Evolutionary conservation across 2,329 filamentous ascomycete genomes (phyloP).

Genomic region (Colletotrichum sp.): DNA sequence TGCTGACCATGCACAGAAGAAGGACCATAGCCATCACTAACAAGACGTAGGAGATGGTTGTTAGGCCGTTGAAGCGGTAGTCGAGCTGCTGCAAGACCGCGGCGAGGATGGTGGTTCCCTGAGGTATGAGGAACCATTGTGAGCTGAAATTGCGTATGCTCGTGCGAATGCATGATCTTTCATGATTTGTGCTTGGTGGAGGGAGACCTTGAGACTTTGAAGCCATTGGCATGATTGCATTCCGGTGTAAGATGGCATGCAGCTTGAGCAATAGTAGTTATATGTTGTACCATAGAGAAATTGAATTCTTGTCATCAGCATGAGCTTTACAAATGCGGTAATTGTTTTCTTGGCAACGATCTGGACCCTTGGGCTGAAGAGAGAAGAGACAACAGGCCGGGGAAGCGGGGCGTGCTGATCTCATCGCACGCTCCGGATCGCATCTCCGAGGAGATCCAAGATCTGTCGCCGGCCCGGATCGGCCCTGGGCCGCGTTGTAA

Average conservation of each 20-base stretch:
- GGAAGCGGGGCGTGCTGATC: not conserved
- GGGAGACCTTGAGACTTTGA: not conserved
- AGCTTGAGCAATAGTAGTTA: rapidly evolving
- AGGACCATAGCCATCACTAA: conserved; percentile 42
- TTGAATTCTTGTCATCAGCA: not conserved
- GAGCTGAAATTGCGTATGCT: conserved; percentile 37
- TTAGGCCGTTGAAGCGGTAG: conserved; percentile 44
- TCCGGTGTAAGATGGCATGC: rapidly evolving
- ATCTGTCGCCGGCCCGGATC: not conserved
- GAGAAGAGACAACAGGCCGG: not conserved
- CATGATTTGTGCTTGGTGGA: not conserved
- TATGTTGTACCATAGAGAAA: too few relatives aligned
- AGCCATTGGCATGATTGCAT: not conserved
- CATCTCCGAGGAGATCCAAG: not conserved
- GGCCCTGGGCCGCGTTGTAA: not conserved
- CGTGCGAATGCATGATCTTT: not conserved
- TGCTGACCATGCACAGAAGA: conserved; percentile 28
- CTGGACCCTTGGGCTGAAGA: not conserved
- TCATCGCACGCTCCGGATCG: not conserved
- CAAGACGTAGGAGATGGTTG: conserved; percentile 38
- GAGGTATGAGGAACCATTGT: conserved; percentile 41
- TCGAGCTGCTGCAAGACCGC: conserved; percentile 39
- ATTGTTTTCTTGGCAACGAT: not conserved
- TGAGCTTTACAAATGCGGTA: not conserved
- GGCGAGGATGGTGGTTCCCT: conserved; percentile 40